Percentiles rank a stretch among this genome's conserved stretches.
Evolutionary conservation across 257 asterid species (phyloP).

Genomic region (Scutellaria galericulata): DNA sequence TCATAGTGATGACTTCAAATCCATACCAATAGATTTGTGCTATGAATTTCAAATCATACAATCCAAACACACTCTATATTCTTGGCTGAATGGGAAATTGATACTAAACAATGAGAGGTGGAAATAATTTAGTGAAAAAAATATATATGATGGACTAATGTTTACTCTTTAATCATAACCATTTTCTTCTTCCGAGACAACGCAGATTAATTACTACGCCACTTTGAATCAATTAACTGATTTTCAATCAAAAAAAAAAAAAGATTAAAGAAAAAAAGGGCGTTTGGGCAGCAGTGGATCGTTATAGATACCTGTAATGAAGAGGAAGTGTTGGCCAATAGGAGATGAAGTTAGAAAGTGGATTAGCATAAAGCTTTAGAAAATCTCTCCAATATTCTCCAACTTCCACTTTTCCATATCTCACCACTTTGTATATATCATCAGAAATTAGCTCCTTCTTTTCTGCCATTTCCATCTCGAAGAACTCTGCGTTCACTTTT

Average conservation of each 20-base stretch:
- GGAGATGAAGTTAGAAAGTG: conserved; percentile 31
- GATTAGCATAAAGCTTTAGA: conserved; percentile 45
- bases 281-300: no score
- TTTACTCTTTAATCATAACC: no score
- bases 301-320: conserved; percentile 36
- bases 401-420: conserved; percentile 30
- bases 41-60: no score
- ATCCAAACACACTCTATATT: no score
- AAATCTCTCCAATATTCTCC: conserved; percentile 41
- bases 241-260: no score
- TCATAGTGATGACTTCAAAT: no score
- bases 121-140: not conserved
- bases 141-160: no score
- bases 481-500: conserved; percentile 41
- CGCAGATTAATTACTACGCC: no score
- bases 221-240: no score
- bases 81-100: not conserved
- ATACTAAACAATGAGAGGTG: not conserved
- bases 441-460: conserved; percentile 41
- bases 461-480: conserved; percentile 32
- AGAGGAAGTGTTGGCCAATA: conserved; percentile 45
- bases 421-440: conserved; percentile 33
- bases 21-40: no score
- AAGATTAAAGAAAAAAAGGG: no score
- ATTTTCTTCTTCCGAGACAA: no score